Evolutionary conservation across 768 basidiomycete genomes (phyloP), one percentile per base, ranked within the genome.

Genomic region (Calocybe indica): DNA sequence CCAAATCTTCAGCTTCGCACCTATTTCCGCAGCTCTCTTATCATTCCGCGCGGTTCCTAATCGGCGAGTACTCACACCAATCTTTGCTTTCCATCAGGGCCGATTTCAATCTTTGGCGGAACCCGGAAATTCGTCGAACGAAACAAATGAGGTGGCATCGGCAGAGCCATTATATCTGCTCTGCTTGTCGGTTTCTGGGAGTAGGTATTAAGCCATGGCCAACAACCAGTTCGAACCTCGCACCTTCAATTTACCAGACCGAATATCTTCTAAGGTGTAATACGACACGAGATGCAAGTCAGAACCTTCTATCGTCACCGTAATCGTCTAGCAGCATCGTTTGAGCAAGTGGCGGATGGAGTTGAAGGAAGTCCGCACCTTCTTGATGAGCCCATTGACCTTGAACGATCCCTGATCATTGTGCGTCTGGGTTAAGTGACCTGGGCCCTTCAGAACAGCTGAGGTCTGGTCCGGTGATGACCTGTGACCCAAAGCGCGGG

Each of bases 211-310:
- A 9, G 38, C 44, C 36, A 50, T 42, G 40, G 36, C 33, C 34
- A 33, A 46, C 41, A 41, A 10, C 12, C 37, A 22, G 7, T 8
- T 29, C 35, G 22, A 12, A 12, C 28, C 32, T 34, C 67, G 41
- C 48, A 75, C 76, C 64, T 74, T 78, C 31, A 94, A 70, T 41
- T 77, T 74, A 22, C 85, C 86, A 11, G 76, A 75, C 7, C 81
- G 74, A 28, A 89, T 80, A 59, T 92, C 90, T 40, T 88, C 83
- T 37, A 84, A 77, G 6, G 83, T 83, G 62, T 89, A 92, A 69
- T 92, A 92, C 11, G 86, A 86, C 52, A 92, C 81, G 51, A 91
- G 75, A 60, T 92, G 89, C 43, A 90, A 79, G 67, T 88, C 82
- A 43, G 82, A 84, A 10, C 83, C 83, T 52, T 88, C 84, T 47